phyloP scores from a whole-genome alignment of 768 basidiomycete genomes.

The Leccinellum rugosiceps region DNA sequence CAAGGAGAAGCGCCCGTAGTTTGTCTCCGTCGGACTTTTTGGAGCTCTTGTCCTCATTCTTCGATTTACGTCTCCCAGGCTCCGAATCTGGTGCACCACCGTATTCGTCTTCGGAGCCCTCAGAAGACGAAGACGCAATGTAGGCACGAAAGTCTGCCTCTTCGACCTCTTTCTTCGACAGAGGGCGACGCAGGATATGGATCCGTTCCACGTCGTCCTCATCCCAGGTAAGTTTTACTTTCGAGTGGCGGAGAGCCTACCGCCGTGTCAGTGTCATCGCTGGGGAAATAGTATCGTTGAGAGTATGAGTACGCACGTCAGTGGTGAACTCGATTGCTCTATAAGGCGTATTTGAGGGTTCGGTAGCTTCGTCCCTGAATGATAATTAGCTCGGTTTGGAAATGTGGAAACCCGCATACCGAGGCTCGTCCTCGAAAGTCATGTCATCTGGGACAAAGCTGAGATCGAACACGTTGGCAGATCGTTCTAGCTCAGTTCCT shows the following conservation, averaged over 20 bases:
- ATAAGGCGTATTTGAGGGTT: slow-evolving; percentile 55
- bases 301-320: slow-evolving; percentile 54
- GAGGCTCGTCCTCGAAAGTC: slow-evolving; percentile 73
- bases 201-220: slow-evolving; percentile 90
- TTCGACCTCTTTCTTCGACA: slow-evolving; percentile 85
- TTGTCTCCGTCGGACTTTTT: slow-evolving; percentile 56
- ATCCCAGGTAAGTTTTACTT: slow-evolving; percentile 98
- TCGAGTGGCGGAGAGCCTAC: slow-evolving; percentile 94
- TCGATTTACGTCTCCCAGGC: slow-evolving; percentile 8
- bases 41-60: slow-evolving; percentile 19
- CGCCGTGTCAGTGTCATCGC: background rate
- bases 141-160: slow-evolving; percentile 86
- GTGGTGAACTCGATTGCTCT: slow-evolving; percentile 88
- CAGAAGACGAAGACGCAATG: slow-evolving; percentile 68
- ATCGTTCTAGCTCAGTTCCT: slow-evolving; percentile 93
- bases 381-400: background rate
- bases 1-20: slow-evolving; percentile 74
- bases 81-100: background rate
- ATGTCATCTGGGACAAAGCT: slow-evolving; percentile 92
- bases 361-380: slow-evolving; percentile 78
- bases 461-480: slow-evolving; percentile 93
- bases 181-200: slow-evolving; percentile 70
- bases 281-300: background rate
- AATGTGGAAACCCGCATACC: slow-evolving; percentile 40
- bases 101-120: slow-evolving; percentile 41